Conservation (phyloP, 345 rosid species). For the thale cress (Arabidopsis thaliana) region TAIR10.1 NC_003070.9:18631001-18631500, state of each 20-base stretch:
- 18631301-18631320: conserved; percentile 95
- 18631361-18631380: conserved; percentile 96
- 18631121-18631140: conserved; percentile 99
- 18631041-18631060: not conserved
- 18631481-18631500: not conserved
- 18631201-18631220: conserved; percentile 53
- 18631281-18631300: conserved; percentile 76
- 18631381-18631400: conserved; percentile 87
- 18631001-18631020: conserved; percentile 64
- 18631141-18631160: conserved; percentile 97
- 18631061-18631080: conserved; percentile 46
- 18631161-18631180: conserved; percentile 75
- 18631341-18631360: conserved; percentile 98
- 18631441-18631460: conserved; percentile 64
- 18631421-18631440: conserved; percentile 89
- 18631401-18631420: conserved; percentile 93
- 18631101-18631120: conserved; percentile 99
- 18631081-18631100: conserved; percentile 97
- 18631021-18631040: conserved; percentile 35
- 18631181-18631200: conserved; percentile 78
- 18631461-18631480: not conserved
- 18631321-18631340: conserved; percentile 99
- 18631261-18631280: conserved; percentile 77
- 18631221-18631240: conserved; percentile 57
- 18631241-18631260: conserved; percentile 53